These are phyloP conservation scores for Byssoonygena ceratinophila DNA, from an alignment of 2,329 filamentous ascomycete species.

Conservation along the genomic window DNA sequence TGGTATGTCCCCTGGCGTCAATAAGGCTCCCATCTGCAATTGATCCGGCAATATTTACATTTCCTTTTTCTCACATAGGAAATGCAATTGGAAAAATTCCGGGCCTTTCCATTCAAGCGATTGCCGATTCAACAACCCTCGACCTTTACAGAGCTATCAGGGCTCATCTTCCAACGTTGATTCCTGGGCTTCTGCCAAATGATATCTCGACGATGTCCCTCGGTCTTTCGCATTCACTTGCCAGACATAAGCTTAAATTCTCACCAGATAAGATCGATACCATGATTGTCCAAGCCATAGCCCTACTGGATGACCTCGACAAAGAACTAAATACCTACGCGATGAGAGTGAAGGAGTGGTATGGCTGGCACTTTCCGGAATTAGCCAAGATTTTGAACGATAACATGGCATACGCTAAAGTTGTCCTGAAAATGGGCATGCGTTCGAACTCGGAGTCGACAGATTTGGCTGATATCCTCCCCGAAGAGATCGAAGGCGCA, in stretches of 20 bases:
- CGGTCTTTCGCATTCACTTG: conserved; percentile 92
- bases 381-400: conserved; percentile 95
- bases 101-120: conserved; percentile 69
- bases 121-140: conserved; percentile 70
- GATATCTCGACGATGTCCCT: conserved; percentile 91
- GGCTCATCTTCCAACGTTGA: conserved; percentile 77
- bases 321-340: conserved; percentile 98
- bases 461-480: conserved; percentile 80
- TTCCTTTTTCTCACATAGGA: conserved; percentile 33
- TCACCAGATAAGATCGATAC: conserved; percentile 97
- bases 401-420: conserved; percentile 83
- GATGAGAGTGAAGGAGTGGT: conserved; percentile 99
- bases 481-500: conserved; percentile 84
- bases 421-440: conserved; percentile 83
- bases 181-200: conserved; percentile 73
- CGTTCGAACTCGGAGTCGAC: conserved; percentile 64
- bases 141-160: conserved; percentile 93
- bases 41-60: neutral
- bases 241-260: conserved; percentile 96
- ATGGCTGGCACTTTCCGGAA: conserved; percentile 99
- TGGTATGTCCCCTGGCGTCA: conserved; percentile 32
- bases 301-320: conserved; percentile 87
- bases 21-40: neutral
- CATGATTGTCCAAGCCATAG: conserved; percentile 97
- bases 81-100: conserved; percentile 88